Evolutionary conservation across 2,329 filamentous ascomycete genomes (phyloP), one percentile per base, ranked within the genome.

Genomic region (Xylariaceae sp.): DNA sequence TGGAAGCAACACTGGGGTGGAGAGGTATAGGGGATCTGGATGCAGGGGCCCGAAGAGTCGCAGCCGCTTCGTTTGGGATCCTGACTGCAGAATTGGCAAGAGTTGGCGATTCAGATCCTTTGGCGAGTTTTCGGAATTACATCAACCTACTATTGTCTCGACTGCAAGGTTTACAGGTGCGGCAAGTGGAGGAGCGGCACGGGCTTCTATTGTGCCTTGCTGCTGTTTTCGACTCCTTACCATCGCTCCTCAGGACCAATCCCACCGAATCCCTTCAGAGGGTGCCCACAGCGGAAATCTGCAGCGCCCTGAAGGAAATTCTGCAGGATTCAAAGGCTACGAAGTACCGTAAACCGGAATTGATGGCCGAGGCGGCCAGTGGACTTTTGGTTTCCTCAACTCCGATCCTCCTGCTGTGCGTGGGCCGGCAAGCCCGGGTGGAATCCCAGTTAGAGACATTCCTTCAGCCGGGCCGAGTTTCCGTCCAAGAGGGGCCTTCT

Each of bases 1-100:
- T 91, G 7, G 81, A 88, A 37, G 88, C 83, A 0, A 77, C 96
- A 6, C 76, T 96, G 12, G 87, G 85, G 19, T 99, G 95, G 95
- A 84, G 93, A 71, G 95, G 95, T 0, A 83, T 96, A n/a, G 87
- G 88, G 0, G 91, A 96, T 61, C 79, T 86, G 7, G 92, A 97
- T 71, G 81, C 86, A 0, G 77, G 81, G 5, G 91, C 91, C 1
- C 84, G 95, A 58, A 82, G 90, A 64, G 82, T 84, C 48, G 88
- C 91, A 14, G 91, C 89, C 1, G 74, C 73, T 1, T 87, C 90
- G 0, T 86, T 93, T 64, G 90, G 90, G 5, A 69, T 72, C 1
- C 70, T 93, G 3, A 79, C 74, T 60, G 76, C 70, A 37, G 74
- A 77, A 54, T 65, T 77, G 37, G 74, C 76, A 3, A 57, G 54